Conservation (phyloP, 331 rosid species). For the Telfairia occidentalis region DNA sequence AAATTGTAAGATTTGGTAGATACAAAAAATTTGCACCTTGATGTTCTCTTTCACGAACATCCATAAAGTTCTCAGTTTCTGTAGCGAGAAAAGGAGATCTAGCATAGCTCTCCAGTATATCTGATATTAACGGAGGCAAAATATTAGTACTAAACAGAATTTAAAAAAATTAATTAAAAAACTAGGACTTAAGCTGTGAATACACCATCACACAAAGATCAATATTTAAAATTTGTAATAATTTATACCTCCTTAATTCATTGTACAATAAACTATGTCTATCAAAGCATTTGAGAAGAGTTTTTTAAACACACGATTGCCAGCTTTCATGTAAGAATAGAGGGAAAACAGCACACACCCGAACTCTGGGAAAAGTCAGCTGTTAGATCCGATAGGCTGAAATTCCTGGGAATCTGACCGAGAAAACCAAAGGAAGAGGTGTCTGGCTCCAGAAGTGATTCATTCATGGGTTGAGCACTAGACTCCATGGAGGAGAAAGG, state of each 20-base stretch:
- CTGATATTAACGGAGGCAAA: constrained; percentile 12
- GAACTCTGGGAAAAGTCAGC: constrained; percentile 73
- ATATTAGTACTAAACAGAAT: neutral
- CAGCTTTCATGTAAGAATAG: neutral
- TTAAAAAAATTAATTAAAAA: neutral
- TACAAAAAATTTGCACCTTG: constrained; percentile 22
- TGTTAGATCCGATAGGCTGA: constrained; percentile 77
- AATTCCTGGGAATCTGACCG: constrained; percentile 63
- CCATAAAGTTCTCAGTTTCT: constrained; percentile 29
- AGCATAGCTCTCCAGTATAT: constrained; percentile 40
- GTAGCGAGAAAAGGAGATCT: constrained; percentile 33
- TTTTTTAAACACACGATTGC: too few species aligned
- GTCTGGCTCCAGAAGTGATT: constrained; percentile 44
- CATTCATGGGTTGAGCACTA: constrained; percentile 44
- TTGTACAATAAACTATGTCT: neutral
- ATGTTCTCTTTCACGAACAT: constrained; percentile 29
- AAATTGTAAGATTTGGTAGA: neutral
- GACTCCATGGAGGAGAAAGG: constrained; percentile 42
- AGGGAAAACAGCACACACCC: constrained; percentile 30
- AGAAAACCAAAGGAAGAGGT: constrained; percentile 52
- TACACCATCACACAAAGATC: neutral
- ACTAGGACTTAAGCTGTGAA: neutral
- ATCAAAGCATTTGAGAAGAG: neutral
- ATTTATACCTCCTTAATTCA: neutral
- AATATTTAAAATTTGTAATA: neutral